phyloP scores from a whole-genome alignment of 257 asterid species.

The Forsythia suspensa region DNA sequence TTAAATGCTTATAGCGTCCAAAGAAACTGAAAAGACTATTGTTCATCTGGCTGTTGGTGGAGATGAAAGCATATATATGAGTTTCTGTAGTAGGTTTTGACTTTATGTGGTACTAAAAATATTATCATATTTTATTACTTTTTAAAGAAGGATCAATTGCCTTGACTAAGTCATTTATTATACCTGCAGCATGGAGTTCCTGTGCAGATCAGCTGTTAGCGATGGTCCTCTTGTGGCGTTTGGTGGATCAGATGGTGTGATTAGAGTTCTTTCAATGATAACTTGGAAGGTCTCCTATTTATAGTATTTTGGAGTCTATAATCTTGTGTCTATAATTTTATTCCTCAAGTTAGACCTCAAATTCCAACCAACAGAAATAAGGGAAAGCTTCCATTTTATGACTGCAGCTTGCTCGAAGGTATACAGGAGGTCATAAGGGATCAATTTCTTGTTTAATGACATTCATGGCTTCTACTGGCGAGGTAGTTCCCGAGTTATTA shows the following conservation, averaged over 20 bases:
- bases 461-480: constrained; percentile 89
- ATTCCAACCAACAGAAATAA: constrained; percentile 13
- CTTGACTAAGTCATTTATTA: constrained; percentile 29
- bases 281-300: constrained; percentile 81
- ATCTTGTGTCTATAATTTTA: constrained; percentile 14
- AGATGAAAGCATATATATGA: not conserved
- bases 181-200: constrained; percentile 81
- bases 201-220: constrained; percentile 61
- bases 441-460: constrained; percentile 89
- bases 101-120: not conserved
- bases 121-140: constrained; percentile 12
- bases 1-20: constrained; percentile 4
- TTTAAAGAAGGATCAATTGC: constrained; percentile 19
- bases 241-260: constrained; percentile 98
- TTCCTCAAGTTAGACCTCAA: constrained; percentile 8
- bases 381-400: constrained; percentile 14
- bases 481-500: constrained; percentile 48
- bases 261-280: constrained; percentile 97
- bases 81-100: not conserved
- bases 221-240: constrained; percentile 99
- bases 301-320: constrained; percentile 22
- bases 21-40: constrained; percentile 2
- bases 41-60: constrained; percentile 6
- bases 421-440: constrained; percentile 97
- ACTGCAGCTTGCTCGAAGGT: constrained; percentile 88